Evolutionary conservation across 2,329 filamentous ascomycete genomes (phyloP).

Genomic region (Exophiala bonariae): DNA sequence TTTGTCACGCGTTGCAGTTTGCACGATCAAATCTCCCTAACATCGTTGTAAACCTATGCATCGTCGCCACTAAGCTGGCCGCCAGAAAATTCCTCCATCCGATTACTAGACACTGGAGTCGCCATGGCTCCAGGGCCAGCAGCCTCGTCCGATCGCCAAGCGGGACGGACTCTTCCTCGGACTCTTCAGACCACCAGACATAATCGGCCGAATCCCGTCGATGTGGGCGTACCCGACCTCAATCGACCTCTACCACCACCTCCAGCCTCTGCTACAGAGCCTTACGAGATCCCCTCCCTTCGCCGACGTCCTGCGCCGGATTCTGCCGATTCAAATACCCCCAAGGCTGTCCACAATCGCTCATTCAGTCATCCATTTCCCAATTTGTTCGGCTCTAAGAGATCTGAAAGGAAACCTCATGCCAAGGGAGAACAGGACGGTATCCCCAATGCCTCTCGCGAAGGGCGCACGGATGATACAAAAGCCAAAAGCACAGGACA

Average conservation of each 20-base stretch:
- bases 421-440: slow-evolving; percentile 39
- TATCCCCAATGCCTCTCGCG: slow-evolving; percentile 47
- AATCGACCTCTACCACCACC: slow-evolving; percentile 26
- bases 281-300: slow-evolving; percentile 31
- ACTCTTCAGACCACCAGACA: slow-evolving; percentile 11
- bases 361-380: slow-evolving; percentile 82
- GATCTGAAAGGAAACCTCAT: slow-evolving; percentile 53
- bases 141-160: slow-evolving; percentile 10
- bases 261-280: slow-evolving; percentile 19
- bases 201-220: slow-evolving; percentile 6
- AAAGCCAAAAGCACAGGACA: slow-evolving; percentile 29
- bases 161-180: slow-evolving; percentile 15
- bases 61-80: neutral
- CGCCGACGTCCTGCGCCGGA: slow-evolving; percentile 22
- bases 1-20: too few relatives aligned
- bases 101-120: too few relatives aligned
- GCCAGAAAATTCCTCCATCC: neutral
- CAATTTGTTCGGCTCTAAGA: slow-evolving; percentile 63
- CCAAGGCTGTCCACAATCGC: slow-evolving; percentile 51
- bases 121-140: slow-evolving; percentile 18
- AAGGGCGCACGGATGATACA: slow-evolving; percentile 42
- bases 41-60: neutral
- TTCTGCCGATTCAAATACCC: slow-evolving; percentile 13
- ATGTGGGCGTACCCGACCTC: slow-evolving; percentile 11
- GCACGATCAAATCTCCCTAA: too few relatives aligned